Base-by-base conservation (phyloP, 176 grass and related monocot genomes). In the Triticum monococcum region DNA sequence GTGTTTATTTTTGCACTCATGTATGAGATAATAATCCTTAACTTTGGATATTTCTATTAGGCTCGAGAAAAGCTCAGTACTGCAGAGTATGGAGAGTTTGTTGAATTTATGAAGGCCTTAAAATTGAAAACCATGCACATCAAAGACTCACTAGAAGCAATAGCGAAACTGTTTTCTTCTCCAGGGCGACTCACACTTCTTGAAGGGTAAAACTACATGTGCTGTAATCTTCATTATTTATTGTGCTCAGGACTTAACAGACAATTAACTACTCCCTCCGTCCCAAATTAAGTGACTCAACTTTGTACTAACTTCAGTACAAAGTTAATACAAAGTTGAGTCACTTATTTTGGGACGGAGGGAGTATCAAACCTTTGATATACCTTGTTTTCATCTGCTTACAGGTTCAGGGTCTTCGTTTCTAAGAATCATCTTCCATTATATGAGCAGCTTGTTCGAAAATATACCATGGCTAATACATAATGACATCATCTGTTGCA, bases 401-500 rank as follows among this genome's bases (percentile, higher is more conserved):
- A 37, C 83, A 98, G 96, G 88, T 95, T 98, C 90, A 98, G 88
- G 81, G 88, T 95, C 86, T 98, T 95, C 86, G 92, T 98, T 89
- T 87, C 94, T 45, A 76, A 84, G 85, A 96, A 94, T 68, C 88
- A 91, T 92, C 88, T 91, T 68, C 76, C 81, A 12, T 84, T 92
- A 81, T 99, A 99, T n/a, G 94, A 93, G 82, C 89, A 90, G 78
- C 72, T 90, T 89, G 87, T 99, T 79, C 75, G 46, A 59, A 84
- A 46, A 92, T 75, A 94, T 87, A 79, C 50, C 66, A n/a, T 83
- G 35, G 83, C 88, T 71, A 86, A 79, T 83, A 89, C 36, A 81
- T 91, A 37, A 84, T 36, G 77, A 71, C 56, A 79, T 64, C 14
- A 68, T 50, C 66, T 81, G 63, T 22, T 83, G 26, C 24, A 54